phyloP scores from a whole-genome alignment of 345 rosid species.

The Punica granatum region DNA sequence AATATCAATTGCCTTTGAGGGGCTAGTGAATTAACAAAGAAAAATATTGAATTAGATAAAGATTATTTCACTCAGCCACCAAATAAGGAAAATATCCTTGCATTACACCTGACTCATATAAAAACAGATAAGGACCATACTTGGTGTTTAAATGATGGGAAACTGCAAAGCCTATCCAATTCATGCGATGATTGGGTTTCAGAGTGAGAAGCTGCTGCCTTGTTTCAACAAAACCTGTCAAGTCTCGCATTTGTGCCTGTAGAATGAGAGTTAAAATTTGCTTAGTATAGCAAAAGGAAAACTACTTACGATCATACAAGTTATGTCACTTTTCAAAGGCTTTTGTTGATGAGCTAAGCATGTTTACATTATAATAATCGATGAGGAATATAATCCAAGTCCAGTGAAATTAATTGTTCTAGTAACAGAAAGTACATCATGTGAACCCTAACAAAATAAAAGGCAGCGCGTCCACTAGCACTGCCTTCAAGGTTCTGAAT shows the following conservation, averaged over 20 bases:
- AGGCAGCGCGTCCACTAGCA: not conserved
- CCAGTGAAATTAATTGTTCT: not conserved
- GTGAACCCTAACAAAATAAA: not conserved
- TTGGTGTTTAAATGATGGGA: conserved; percentile 85
- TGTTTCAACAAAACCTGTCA: conserved; percentile 93
- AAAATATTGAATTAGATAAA: not conserved
- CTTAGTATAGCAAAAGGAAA: not conserved
- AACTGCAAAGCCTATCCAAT: conserved; percentile 99
- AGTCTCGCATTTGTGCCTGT: conserved; percentile 99
- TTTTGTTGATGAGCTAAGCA: not conserved
- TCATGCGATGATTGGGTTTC: conserved; percentile 98
- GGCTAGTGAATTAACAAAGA: conserved; percentile 32
- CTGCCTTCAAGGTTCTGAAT: not conserved
- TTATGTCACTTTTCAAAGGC: not conserved
- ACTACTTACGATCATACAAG: not conserved
- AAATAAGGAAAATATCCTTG: not conserved
- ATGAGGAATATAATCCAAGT: not conserved
- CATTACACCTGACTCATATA: not conserved
- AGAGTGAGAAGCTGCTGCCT: conserved; percentile 87
- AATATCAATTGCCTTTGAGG: conserved; percentile 94
- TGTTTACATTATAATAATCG: not conserved
- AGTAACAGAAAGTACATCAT: not conserved
- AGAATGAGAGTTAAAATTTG: conserved; percentile 10
- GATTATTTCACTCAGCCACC: not conserved
- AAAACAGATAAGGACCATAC: conserved; percentile 33